phyloP scores from a whole-genome alignment of 2,329 filamentous ascomycete genomes.

The Botryotinia convoluta region DNA sequence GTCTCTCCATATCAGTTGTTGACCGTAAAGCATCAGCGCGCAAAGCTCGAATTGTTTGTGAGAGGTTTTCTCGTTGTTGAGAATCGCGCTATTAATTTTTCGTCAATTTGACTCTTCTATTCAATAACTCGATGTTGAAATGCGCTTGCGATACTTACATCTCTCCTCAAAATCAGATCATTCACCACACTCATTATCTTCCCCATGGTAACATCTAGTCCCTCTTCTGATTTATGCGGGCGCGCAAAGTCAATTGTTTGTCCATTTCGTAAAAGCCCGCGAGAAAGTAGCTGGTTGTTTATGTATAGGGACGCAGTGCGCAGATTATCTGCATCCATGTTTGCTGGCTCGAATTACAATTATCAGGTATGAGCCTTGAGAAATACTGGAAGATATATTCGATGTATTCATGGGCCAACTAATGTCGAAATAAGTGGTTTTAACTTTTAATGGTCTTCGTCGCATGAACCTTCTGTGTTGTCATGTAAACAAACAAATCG shows the following conservation, averaged over 20 bases:
- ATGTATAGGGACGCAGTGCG: conserved; percentile 68
- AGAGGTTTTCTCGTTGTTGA: conserved; percentile 80
- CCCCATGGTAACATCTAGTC: conserved; percentile 70
- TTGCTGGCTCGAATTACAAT: background rate
- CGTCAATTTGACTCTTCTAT: conserved; percentile 9
- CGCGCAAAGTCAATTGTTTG: conserved; percentile 79
- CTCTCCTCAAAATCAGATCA: conserved; percentile 84
- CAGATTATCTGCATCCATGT: conserved; percentile 52
- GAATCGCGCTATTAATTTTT: conserved; percentile 69
- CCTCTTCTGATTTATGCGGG: conserved; percentile 61
- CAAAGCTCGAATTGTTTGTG: conserved; percentile 71
- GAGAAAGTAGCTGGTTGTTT: conserved; percentile 67
- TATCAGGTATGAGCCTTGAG: background rate
- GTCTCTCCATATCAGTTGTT: conserved; percentile 62
- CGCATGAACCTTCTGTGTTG: conserved; percentile 18
- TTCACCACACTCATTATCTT: conserved; percentile 91
- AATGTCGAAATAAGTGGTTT: conserved; percentile 1
- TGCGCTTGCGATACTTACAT: conserved; percentile 56
- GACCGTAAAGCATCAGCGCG: conserved; percentile 74
- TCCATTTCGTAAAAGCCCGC: conserved; percentile 64
- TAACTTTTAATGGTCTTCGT: background rate
- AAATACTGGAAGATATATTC: background rate
- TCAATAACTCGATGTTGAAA: background rate
- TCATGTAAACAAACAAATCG: conserved; percentile 20
- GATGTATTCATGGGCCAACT: conserved; percentile 5